These are phyloP conservation scores for Boletus smithii DNA, from an alignment of 1,284 basidiomycete genomes.

Conservation along the genomic window DNA sequence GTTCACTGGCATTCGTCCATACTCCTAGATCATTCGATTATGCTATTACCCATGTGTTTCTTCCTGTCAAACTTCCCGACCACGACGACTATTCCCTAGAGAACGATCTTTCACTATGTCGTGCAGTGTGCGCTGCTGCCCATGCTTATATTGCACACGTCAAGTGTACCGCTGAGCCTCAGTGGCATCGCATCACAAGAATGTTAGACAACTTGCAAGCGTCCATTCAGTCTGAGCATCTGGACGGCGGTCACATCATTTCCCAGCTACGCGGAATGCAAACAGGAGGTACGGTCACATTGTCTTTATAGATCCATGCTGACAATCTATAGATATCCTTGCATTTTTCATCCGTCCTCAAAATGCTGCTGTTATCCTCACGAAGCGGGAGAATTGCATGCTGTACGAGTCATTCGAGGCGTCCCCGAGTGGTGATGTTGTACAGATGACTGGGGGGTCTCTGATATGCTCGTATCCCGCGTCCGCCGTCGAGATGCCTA, in stretches of 20 bases:
- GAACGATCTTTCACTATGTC: neutral
- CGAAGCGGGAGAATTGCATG: conserved; percentile 13
- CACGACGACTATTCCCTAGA: too few species aligned
- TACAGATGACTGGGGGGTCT: neutral
- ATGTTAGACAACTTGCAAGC: conserved; percentile 14
- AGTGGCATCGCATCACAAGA: conserved; percentile 9
- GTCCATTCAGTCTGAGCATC: neutral
- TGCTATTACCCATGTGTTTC: too few species aligned
- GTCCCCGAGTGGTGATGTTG: neutral
- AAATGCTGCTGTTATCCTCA: conserved; percentile 33
- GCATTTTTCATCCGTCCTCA: conserved; percentile 29
- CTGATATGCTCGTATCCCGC: conserved; percentile 33
- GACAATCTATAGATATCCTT: conserved; percentile 10
- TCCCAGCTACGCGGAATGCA: conserved; percentile 13
- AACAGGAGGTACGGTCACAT: conserved; percentile 10
- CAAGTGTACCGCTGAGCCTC: neutral
- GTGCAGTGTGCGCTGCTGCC: conserved; percentile 7
- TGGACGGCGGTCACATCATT: neutral
- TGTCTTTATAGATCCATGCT: neutral
- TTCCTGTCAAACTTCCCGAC: too few species aligned
- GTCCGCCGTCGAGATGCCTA: conserved; percentile 22
- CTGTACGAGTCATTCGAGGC: conserved; percentile 35
- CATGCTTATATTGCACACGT: conserved; percentile 3
- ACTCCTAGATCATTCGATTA: too few species aligned
- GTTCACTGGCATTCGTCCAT: too few species aligned